These are phyloP conservation scores for Phylloporus arenicola DNA, from an alignment of 768 basidiomycete species.

Conservation along the genomic window DNA sequence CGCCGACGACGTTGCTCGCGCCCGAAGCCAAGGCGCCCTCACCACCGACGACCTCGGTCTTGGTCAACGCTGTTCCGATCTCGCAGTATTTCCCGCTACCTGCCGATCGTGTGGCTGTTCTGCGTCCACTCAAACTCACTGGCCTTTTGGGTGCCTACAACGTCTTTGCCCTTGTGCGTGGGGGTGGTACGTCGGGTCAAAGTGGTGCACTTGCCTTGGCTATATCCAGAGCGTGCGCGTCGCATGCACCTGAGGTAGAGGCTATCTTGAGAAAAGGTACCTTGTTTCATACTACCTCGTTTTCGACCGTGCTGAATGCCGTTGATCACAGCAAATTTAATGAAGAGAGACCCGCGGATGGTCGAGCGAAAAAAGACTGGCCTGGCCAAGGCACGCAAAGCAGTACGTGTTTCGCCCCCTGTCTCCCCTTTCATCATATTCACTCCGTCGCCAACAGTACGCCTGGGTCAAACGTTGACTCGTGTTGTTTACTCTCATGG, in stretches of 20 bases:
- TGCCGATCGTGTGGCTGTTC: constrained; percentile 73
- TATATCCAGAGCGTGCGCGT: constrained; percentile 68
- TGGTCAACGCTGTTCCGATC: constrained; percentile 83
- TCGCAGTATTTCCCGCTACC: constrained; percentile 71
- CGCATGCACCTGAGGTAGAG: constrained; percentile 63
- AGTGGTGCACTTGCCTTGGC: constrained; percentile 82
- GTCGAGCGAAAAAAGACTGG: constrained; percentile 98
- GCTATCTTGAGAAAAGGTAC: constrained; percentile 68
- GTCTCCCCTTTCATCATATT: constrained; percentile 1
- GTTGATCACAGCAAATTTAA: constrained; percentile 59
- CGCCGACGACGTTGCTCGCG: constrained; percentile 14
- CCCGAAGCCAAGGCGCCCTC: constrained; percentile 15
- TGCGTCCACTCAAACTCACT: constrained; percentile 79
- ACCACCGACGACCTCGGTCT: constrained; percentile 57
- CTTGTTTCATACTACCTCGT: constrained; percentile 11
- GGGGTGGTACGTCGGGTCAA: constrained; percentile 90
- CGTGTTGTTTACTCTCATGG: neutral
- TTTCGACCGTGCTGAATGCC: neutral
- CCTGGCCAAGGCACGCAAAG: constrained; percentile 85
- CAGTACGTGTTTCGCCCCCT: constrained; percentile 47
- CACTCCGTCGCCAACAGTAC: constrained; percentile 44
- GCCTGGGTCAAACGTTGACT: constrained; percentile 93
- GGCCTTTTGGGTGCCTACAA: constrained; percentile 85
- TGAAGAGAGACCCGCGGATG: constrained; percentile 93
- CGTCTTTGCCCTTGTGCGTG: constrained; percentile 65